These are phyloP conservation scores for Euphorbia schlechtendalii DNA, from an alignment of 441 rosid genomes.

Conservation along the genomic window DNA sequence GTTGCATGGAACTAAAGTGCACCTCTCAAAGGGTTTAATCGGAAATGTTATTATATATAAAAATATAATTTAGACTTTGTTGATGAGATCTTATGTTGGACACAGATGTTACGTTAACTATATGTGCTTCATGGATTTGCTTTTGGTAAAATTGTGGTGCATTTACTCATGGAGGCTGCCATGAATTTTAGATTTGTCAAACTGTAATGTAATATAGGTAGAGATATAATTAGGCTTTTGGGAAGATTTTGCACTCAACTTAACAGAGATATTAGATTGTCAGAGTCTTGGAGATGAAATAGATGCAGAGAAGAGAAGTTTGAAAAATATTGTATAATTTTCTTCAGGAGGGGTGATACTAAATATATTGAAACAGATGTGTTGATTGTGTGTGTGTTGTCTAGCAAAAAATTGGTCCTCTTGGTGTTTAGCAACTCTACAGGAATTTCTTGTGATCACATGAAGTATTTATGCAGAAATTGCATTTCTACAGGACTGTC, in stretches of 20 bases:
- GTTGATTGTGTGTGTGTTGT: not conserved
- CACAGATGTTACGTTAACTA: no score
- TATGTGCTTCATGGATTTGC: not conserved
- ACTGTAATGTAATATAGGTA: not conserved
- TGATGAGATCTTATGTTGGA: no score
- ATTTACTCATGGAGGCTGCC: constrained; percentile 3
- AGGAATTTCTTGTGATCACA: not conserved
- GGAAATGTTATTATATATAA: no score
- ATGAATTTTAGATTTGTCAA: not conserved
- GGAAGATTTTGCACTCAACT: not conserved
- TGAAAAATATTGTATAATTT: constrained; percentile 1
- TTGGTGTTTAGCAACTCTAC: not conserved
- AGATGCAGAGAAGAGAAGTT: no score
- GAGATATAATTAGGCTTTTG: not conserved
- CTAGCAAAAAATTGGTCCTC: not conserved
- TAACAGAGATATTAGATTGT: not conserved
- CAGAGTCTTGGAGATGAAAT: not conserved
- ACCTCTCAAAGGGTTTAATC: not conserved
- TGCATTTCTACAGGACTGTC: no score
- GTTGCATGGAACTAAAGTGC: not conserved
- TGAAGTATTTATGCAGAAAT: constrained; percentile 2
- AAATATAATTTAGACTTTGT: no score
- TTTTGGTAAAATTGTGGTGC: not conserved
- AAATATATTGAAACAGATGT: not conserved
- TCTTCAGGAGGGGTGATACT: not conserved